Conservation (phyloP, 2,329 filamentous ascomycete genomes). For the Aspergillus brunneoviolaceus region DNA sequence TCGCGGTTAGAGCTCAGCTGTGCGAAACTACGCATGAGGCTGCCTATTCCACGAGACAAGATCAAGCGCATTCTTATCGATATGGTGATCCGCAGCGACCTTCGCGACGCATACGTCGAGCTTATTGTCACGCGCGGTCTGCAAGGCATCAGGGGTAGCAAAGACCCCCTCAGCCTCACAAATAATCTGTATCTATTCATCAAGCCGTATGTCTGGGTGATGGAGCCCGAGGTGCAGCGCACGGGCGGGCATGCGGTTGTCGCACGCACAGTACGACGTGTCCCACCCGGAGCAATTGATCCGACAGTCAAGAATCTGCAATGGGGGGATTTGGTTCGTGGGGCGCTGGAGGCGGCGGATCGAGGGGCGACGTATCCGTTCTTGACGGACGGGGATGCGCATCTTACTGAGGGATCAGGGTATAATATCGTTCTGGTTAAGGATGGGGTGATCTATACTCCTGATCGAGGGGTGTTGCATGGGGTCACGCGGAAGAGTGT, state of each 20-base stretch:
- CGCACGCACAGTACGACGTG: conserved; percentile 47
- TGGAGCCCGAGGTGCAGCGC: conserved; percentile 47
- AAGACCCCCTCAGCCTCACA: conserved; percentile 32
- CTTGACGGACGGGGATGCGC: conserved; percentile 50
- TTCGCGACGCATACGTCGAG: conserved; percentile 52
- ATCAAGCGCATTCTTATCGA: conserved; percentile 18
- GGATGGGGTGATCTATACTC: conserved; percentile 46
- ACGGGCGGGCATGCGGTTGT: conserved; percentile 45
- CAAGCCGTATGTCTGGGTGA: conserved; percentile 53
- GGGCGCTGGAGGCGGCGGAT: conserved; percentile 49
- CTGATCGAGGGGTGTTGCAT: conserved; percentile 49
- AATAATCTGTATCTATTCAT: conserved; percentile 52
- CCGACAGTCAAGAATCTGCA: conserved; percentile 36
- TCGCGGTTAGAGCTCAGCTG: conserved; percentile 47
- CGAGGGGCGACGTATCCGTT: conserved; percentile 51
- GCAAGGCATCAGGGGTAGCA: conserved; percentile 40
- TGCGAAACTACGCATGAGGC: conserved; percentile 41
- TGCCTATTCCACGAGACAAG: background rate
- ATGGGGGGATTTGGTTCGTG: conserved; percentile 51
- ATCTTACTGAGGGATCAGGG: conserved; percentile 52
- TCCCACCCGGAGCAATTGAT: conserved; percentile 49
- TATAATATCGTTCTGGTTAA: conserved; percentile 52
- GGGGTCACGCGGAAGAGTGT: conserved; percentile 53
- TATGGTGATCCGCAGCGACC: conserved; percentile 49
- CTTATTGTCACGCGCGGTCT: conserved; percentile 53